Base-by-base conservation (phyloP, 2,329 filamentous ascomycete species). In the Aspergillus vadensis region DNA sequence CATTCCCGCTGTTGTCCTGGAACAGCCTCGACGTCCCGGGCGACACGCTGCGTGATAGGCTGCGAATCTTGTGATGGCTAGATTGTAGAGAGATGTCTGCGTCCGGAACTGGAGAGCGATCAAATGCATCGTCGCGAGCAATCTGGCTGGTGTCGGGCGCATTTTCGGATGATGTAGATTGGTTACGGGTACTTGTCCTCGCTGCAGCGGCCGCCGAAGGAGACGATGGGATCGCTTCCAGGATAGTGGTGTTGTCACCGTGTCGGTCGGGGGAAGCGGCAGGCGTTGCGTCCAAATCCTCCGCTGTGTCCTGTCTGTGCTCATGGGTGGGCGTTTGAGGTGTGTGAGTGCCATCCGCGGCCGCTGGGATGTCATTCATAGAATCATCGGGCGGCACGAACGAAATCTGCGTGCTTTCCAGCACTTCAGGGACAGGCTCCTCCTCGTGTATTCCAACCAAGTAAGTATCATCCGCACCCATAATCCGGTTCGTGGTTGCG, bases 161-260 rank as follows among this genome's bases (percentile, higher is more conserved):
- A 56, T 66, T 69, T 38, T 70, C 68, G 5, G 68, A 68, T 6
- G 64, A 49, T 1, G 60, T 60, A 14, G 76, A 79, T n/a, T 77
- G 71, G 50, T 75, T 74, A 38, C 77, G 74, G 23, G 72, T 73
- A 6, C 75, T 66, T 1, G 74, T 78, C 58, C 79, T 75, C 7
- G 75, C 74, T 12, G 76, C 77, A 9, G 78, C 79, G 4, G 76
- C 76, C 14, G 78, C 77, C 5, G 77, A 77, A 2, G 80, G 80
- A 10, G 80, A 81, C 2, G 80, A 81, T 14, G 73, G 73, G 55
- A 78, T 67, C 10, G 75, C 75, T 60, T 81, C 79, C 19, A 80
- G 65, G 5, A 73, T 71, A 3, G 76, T 78, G 1, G 76, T 77
- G 49, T 74, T 74, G 7, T 69, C 70, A 17, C 59, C 67, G 19